Percentiles rank a stretch among this genome's conserved stretches.
Conservation (phyloP, 2,329 filamentous ascomycete genomes). For the Cladosporium austrohemisphaericum region DNA sequence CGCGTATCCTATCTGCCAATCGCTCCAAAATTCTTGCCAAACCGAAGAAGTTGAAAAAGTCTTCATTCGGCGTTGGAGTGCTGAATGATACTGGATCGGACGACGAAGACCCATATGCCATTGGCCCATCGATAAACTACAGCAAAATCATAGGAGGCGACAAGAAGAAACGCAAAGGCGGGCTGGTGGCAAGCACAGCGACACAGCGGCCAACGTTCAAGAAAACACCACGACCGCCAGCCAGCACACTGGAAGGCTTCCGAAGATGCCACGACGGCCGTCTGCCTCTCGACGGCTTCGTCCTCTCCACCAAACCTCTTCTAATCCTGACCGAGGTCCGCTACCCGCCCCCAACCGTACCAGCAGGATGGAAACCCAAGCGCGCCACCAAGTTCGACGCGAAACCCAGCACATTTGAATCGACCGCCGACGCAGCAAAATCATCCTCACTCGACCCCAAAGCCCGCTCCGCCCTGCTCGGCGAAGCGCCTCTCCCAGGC, state of each 20-base stretch:
- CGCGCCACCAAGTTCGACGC: conserved; percentile 40
- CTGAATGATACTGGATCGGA: conserved; percentile 92
- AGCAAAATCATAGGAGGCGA: conserved; percentile 76
- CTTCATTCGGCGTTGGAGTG: conserved; percentile 81
- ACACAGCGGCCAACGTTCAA: conserved; percentile 65
- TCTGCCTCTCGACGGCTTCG: conserved; percentile 74
- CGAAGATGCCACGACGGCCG: conserved; percentile 80
- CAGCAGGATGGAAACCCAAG: conserved; percentile 68
- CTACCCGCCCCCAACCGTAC: conserved; percentile 65
- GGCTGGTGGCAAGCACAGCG: conserved; percentile 25
- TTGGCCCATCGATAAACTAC: conserved; percentile 86
- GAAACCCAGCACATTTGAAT: conserved; percentile 48
- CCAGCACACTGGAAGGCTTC: conserved; percentile 42
- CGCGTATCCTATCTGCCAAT: conserved; percentile 29
- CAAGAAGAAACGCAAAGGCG: conserved; percentile 56
- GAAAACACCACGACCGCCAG: conserved; percentile 15
- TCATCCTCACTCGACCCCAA: conserved; percentile 71
- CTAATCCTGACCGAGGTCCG: conserved; percentile 45
- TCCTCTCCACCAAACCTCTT: conserved; percentile 55
- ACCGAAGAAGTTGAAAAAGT: conserved; percentile 53
- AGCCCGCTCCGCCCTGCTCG: conserved; percentile 72
- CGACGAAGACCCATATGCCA: conserved; percentile 89
- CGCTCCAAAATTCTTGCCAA: conserved; percentile 33
- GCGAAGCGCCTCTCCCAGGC: conserved; percentile 75
- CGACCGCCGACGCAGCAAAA: conserved; percentile 73